These are phyloP conservation scores for Entomortierella beljakovae DNA, from an alignment of 192 early-diverging fungal species.

Conservation along the genomic window DNA sequence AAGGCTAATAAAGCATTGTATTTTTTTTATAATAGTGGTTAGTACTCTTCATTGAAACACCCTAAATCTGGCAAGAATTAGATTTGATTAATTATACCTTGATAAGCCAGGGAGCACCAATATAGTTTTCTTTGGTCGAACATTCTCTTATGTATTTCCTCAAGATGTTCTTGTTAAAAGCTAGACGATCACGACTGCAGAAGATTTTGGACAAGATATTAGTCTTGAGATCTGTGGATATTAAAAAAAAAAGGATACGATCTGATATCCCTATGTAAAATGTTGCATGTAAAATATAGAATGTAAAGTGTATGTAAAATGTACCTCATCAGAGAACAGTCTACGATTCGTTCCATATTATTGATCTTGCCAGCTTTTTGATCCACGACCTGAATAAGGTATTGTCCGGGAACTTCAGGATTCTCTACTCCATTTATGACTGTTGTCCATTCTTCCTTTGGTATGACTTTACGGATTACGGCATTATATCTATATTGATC, in stretches of 20 bases:
- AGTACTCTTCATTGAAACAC: not conserved
- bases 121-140: constrained; percentile 71
- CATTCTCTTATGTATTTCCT: constrained; percentile 78
- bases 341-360: constrained; percentile 57
- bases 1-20: constrained; percentile 9
- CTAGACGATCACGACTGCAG: constrained; percentile 67
- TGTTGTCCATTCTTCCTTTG: constrained; percentile 46
- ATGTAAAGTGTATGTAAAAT: not conserved
- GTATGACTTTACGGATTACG: constrained; percentile 45
- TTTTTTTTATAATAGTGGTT: not conserved
- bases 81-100: constrained; percentile 58
- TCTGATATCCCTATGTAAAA: not conserved
- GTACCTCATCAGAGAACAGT: constrained; percentile 53
- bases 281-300: not conserved
- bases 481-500: constrained; percentile 55
- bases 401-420: constrained; percentile 42
- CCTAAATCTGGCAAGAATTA: not conserved
- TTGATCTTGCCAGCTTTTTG: constrained; percentile 62
- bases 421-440: constrained; percentile 9
- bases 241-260: not conserved
- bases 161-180: constrained; percentile 78
- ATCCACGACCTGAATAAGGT: constrained; percentile 68
- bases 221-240: no score
- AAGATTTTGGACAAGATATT: no score
- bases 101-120: constrained; percentile 80